Conservation (phyloP, 768 basidiomycete species). For the Cystofilobasidium capitatum region DNA sequence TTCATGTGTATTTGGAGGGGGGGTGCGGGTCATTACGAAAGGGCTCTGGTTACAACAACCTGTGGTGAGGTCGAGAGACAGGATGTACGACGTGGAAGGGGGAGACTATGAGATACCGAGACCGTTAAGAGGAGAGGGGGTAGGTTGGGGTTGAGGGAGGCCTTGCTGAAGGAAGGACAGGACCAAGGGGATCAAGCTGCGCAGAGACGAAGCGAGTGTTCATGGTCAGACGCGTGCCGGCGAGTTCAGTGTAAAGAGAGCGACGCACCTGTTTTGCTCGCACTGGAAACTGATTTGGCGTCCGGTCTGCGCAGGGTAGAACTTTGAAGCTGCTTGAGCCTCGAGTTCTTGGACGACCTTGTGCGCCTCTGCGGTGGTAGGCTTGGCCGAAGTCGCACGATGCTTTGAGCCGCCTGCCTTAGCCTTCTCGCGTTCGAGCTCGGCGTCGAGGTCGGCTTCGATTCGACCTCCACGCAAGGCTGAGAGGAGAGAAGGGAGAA, state of each 20-base stretch:
- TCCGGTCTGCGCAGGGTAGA: conserved; percentile 62
- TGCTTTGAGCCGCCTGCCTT: conserved; percentile 28
- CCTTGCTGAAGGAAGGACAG: conserved; percentile 46
- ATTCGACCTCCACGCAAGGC: conserved; percentile 14
- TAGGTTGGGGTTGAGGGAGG: background rate
- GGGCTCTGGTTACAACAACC: too few relatives aligned
- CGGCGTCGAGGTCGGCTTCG: conserved; percentile 20
- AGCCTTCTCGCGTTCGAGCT: conserved; percentile 24
- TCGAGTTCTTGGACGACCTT: conserved; percentile 38
- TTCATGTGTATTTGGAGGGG: too few relatives aligned
- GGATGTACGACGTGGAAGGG: too few relatives aligned
- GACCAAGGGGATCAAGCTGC: conserved; percentile 66
- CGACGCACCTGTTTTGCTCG: conserved; percentile 54
- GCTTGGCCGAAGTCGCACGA: conserved; percentile 29
- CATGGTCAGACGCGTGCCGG: background rate
- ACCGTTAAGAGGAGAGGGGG: background rate
- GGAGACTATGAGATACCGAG: conserved; percentile 11
- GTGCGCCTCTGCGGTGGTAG: conserved; percentile 55
- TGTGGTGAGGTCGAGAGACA: too few relatives aligned
- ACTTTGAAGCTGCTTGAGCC: conserved; percentile 54
- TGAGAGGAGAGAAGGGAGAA: background rate
- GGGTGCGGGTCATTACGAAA: too few relatives aligned
- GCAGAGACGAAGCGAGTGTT: background rate
- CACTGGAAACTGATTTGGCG: conserved; percentile 74
- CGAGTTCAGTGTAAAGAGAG: background rate